phyloP scores from a whole-genome alignment of 768 basidiomycete species.

The Auriscalpium microsporum region DNA sequence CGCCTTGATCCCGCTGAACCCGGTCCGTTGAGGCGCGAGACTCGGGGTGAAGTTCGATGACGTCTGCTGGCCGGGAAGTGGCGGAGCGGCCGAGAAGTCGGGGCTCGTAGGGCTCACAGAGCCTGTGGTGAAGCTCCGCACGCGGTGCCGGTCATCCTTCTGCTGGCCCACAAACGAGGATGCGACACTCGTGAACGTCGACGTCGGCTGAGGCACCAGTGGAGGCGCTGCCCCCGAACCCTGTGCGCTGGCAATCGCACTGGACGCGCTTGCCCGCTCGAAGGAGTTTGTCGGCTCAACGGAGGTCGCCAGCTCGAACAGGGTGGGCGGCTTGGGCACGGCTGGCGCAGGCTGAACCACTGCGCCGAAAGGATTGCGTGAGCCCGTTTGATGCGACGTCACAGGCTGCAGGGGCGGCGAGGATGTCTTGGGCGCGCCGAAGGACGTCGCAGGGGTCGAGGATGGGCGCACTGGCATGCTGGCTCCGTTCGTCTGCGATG shows the following conservation, averaged over 20 bases:
- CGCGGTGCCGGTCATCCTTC: slow-evolving; percentile 10
- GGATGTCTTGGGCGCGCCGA: slow-evolving; percentile 24
- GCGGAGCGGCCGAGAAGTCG: neutral
- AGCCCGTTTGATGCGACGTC: slow-evolving; percentile 86
- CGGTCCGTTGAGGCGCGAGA: slow-evolving; percentile 33
- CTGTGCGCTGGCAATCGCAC: no score
- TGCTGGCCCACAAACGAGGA: slow-evolving; percentile 57
- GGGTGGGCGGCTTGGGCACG: slow-evolving; percentile 68
- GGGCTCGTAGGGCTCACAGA: neutral
- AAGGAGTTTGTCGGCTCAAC: slow-evolving; percentile 11
- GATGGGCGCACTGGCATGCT: slow-evolving; percentile 49
- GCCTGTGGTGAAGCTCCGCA: slow-evolving; percentile 1
- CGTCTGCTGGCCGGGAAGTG: slow-evolving; percentile 11
- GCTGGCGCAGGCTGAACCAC: slow-evolving; percentile 46
- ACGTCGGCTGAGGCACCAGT: slow-evolving; percentile 14
- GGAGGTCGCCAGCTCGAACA: slow-evolving; percentile 70
- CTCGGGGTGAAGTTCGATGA: slow-evolving; percentile 38
- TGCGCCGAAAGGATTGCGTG: slow-evolving; percentile 89
- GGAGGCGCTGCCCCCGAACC: neutral
- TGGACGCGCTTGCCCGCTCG: neutral
- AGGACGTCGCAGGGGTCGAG: slow-evolving; percentile 59
- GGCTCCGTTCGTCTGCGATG: slow-evolving; percentile 11
- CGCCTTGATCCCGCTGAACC: slow-evolving; percentile 41
- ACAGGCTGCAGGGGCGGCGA: slow-evolving; percentile 54
- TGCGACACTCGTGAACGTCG: slow-evolving; percentile 61